phyloP scores from a whole-genome alignment of 192 early-diverging fungal species.

The Backusella westeae region DNA sequence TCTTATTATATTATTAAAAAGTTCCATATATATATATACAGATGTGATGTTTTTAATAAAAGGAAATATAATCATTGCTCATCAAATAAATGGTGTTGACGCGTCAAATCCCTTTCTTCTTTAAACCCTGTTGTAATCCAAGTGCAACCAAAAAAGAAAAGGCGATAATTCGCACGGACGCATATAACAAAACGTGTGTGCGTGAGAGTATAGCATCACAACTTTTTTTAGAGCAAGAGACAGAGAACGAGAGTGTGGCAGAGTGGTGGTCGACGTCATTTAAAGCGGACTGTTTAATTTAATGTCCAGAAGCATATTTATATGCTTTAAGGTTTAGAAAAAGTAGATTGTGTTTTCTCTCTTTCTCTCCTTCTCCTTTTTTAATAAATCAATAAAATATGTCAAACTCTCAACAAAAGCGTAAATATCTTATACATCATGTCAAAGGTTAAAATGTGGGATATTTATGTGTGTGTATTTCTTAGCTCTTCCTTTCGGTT shows the following conservation, averaged over 20 bases:
- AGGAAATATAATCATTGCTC: neutral
- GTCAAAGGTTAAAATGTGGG: neutral
- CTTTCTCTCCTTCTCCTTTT: neutral
- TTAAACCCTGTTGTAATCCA: neutral
- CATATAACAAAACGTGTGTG: neutral
- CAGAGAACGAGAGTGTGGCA: neutral
- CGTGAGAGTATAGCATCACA: neutral
- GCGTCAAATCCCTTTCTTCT: neutral
- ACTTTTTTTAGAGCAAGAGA: neutral
- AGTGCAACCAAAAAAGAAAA: neutral
- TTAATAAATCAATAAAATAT: neutral
- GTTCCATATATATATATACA: neutral
- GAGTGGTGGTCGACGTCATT: neutral
- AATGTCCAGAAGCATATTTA: conserved; percentile 3
- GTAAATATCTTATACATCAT: neutral
- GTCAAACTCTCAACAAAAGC: neutral
- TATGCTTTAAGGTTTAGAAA: neutral
- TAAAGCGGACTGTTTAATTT: conserved; percentile 6
- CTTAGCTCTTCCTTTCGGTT: conserved; percentile 61
- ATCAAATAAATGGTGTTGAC: neutral
- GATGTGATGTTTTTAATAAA: neutral
- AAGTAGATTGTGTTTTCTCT: neutral
- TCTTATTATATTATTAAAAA: neutral
- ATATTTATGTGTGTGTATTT: neutral
- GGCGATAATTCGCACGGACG: neutral